Evolutionary conservation across 139 green algal genomes (phyloP), one percentile per base, ranked within the genome.

Genomic region (Pedinophyceae sp.): DNA sequence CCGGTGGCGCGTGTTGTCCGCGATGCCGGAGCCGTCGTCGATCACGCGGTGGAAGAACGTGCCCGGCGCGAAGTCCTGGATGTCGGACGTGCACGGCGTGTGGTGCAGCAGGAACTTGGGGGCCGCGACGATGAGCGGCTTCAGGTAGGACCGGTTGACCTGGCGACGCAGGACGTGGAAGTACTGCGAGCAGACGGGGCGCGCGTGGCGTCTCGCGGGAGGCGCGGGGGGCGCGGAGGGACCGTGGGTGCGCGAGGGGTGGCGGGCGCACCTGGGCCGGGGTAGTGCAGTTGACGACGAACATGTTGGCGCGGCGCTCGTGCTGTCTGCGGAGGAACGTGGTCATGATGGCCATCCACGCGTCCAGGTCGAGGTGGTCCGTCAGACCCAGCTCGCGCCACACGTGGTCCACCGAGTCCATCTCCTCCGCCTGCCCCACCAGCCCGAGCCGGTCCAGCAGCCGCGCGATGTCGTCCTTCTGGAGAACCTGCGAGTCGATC

Each of bases 51-150:
- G 79, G 73, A 91, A 91, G 51, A 74, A 80, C 3, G 67, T 82
- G 23, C 64, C 73, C 3, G 69, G 55, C 2, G 56, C 55, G 47
- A 85, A 75, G 60, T 84, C 78, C 29, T 29, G 17, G 20, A 89
- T 60, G 13, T 67, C 64, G 25, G 70, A 83, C 25, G 63, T 78
- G 50, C 69, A 78, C 10, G 71, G 66, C 2, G 61, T 43, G 58
- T 92, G 82, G 60, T 88, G 78, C 30, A 82, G 72, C 57, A 92
- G 68, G 41, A 60, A 83, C 75, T 87, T 81, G 50, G 75, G 71
- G 4, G 72, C 80, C 30, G 78, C 58, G 27, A 86, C 61, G 17
- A 81, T 55, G 52, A 84, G 61, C 18, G 64, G 63, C 54, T 72
- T 71, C 27, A 30, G 23, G 45, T 61, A 74, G 15, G 75, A 72